These are phyloP conservation scores for Mycena crocata DNA, from an alignment of 768 basidiomycete species.

Conservation along the genomic window DNA sequence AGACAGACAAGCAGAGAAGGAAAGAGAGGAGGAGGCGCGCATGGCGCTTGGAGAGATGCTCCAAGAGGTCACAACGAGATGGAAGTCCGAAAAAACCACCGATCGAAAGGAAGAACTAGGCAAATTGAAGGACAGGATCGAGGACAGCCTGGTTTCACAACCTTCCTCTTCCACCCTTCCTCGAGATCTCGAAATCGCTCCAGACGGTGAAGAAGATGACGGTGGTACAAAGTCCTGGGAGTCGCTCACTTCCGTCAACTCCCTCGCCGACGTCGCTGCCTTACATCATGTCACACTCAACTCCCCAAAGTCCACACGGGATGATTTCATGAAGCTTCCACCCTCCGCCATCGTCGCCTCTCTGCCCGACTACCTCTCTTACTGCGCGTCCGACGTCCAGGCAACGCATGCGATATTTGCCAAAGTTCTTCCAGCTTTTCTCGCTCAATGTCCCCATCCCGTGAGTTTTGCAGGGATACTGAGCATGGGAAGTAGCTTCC, in stretches of 20 bases:
- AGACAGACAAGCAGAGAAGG: constrained; percentile 64
- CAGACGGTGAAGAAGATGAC: constrained; percentile 41
- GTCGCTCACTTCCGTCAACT: constrained; percentile 91
- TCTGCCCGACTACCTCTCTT: constrained; percentile 80
- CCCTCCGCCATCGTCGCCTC: constrained; percentile 73
- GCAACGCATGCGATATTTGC: constrained; percentile 87
- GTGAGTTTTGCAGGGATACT: constrained; percentile 93
- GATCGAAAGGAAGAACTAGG: constrained; percentile 57
- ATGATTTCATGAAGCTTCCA: constrained; percentile 78
- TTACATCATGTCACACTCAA: constrained; percentile 61
- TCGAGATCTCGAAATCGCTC: constrained; percentile 47
- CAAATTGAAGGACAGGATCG: constrained; percentile 55
- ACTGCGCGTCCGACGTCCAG: constrained; percentile 88
- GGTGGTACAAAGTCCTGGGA: constrained; percentile 79
- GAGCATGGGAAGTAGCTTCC: constrained; percentile 91
- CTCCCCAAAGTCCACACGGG: constrained; percentile 53
- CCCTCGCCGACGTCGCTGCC: constrained; percentile 90
- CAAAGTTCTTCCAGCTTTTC: constrained; percentile 83
- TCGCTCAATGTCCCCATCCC: constrained; percentile 88
- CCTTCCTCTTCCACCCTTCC: constrained; percentile 8
- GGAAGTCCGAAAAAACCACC: constrained; percentile 58
- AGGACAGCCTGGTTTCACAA: constrained; percentile 29
- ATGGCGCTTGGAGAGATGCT: constrained; percentile 63
- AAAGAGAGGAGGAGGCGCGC: constrained; percentile 71
- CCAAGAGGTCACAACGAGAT: constrained; percentile 58